Conservation (phyloP, 2,329 filamentous ascomycete genomes). For the Fragosphaeria purpurea region DNA sequence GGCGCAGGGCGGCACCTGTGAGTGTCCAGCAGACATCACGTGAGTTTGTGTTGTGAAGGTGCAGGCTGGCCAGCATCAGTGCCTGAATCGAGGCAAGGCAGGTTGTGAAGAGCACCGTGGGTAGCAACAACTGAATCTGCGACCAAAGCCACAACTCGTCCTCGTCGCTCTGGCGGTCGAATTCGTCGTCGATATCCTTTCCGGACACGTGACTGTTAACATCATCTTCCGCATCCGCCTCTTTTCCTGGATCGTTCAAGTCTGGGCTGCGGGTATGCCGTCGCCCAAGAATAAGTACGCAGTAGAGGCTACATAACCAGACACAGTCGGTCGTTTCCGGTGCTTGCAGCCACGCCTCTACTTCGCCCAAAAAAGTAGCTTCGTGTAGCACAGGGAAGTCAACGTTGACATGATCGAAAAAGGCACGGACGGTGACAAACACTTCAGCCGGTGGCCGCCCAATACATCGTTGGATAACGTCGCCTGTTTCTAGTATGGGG, state of each 20-base stretch:
- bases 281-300: conserved; percentile 28
- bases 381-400: conserved; percentile 33
- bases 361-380: conserved; percentile 28
- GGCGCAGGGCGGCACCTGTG: conserved; percentile 30
- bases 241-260: too few relatives aligned
- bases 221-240: too few relatives aligned
- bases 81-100: conserved; percentile 29
- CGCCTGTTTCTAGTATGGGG: too few relatives aligned
- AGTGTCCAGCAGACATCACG: conserved; percentile 31
- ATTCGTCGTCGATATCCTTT: background rate
- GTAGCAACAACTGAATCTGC: conserved; percentile 27
- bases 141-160: conserved; percentile 28
- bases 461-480: too few relatives aligned
- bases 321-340: conserved; percentile 21
- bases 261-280: conserved; percentile 9
- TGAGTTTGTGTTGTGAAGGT: conserved; percentile 34
- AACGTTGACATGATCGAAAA: conserved; percentile 30
- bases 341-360: conserved; percentile 22
- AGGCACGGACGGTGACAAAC: conserved; percentile 10
- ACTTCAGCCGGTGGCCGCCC: background rate
- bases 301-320: conserved; percentile 31
- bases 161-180: conserved; percentile 18
- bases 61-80: conserved; percentile 28
- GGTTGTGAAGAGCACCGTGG: conserved; percentile 31
- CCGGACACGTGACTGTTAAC: too few relatives aligned